Percentiles rank a stretch among this genome's conserved stretches.
Conservation (phyloP, 768 basidiomycete genomes). For the Podaxis mareebaensis region DNA sequence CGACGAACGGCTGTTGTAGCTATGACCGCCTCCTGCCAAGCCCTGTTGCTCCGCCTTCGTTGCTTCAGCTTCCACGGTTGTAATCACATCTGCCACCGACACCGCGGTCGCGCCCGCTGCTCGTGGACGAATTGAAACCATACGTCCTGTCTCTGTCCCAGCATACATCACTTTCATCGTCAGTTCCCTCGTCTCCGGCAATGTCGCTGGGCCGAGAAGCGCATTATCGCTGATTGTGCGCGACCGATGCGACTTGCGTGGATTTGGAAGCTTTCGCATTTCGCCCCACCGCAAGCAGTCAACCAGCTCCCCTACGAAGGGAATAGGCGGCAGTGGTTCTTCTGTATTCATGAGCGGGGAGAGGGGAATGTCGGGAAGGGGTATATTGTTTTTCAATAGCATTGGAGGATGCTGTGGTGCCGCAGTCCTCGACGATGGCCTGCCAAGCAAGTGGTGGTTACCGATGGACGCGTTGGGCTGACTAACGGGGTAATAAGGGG, state of each 20-base stretch:
- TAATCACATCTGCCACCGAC: constrained; percentile 7
- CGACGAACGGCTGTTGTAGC: background rate
- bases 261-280: background rate
- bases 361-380: background rate
- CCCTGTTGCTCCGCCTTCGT: background rate
- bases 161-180: background rate
- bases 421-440: background rate
- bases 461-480: background rate
- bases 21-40: background rate
- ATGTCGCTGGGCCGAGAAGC: constrained; percentile 4
- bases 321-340: background rate
- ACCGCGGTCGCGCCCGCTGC: background rate
- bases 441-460: background rate
- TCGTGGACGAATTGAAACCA: background rate
- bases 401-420: background rate
- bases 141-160: background rate
- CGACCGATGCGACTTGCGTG: background rate
- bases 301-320: background rate
- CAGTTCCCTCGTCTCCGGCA: background rate
- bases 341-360: background rate
- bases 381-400: background rate
- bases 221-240: background rate
- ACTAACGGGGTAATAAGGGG: background rate
- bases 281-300: background rate
- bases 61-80: background rate